Percentiles rank a stretch among this genome's conserved stretches.
phyloP scores from a whole-genome alignment of 306 rosid genomes.

The Fragaria iinumae region DNA sequence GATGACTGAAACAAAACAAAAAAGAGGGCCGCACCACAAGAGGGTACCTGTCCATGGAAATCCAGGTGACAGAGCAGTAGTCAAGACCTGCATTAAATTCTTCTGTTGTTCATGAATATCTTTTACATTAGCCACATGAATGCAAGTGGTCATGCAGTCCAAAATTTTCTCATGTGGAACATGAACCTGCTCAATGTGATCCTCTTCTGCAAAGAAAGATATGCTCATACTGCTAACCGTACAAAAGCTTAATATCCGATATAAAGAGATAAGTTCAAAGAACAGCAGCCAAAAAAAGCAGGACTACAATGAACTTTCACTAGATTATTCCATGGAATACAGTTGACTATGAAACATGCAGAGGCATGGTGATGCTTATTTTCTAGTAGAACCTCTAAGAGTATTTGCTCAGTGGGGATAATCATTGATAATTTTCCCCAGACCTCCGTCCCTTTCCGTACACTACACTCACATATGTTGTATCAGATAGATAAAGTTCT shows the following conservation, averaged over 20 bases:
- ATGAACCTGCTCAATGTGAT: slow-evolving; percentile 43
- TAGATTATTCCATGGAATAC: neutral
- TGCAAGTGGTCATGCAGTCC: slow-evolving; percentile 79
- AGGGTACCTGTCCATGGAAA: slow-evolving; percentile 85
- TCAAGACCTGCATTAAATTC: slow-evolving; percentile 52
- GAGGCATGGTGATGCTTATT: neutral
- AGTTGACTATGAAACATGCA: neutral
- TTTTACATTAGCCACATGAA: slow-evolving; percentile 63
- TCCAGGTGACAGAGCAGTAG: slow-evolving; percentile 52
- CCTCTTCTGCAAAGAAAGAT: slow-evolving; percentile 43
- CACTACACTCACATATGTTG: neutral
- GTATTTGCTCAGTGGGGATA: neutral
- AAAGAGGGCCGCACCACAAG: slow-evolving; percentile 7
- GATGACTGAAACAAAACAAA: slow-evolving; percentile 1
- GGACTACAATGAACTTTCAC: neutral
- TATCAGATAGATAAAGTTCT: neutral
- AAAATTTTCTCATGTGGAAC: slow-evolving; percentile 72
- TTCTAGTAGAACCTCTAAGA: neutral
- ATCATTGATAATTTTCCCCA: neutral
- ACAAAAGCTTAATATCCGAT: neutral
- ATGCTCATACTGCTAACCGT: slow-evolving; percentile 1
- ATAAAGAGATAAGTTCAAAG: neutral
- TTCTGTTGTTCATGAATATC: slow-evolving; percentile 71
- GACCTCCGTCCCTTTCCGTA: neutral
- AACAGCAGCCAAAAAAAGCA: neutral